These are phyloP conservation scores for Rubia tinctorum DNA, from an alignment of 305 asterid species.

Conservation along the genomic window DNA sequence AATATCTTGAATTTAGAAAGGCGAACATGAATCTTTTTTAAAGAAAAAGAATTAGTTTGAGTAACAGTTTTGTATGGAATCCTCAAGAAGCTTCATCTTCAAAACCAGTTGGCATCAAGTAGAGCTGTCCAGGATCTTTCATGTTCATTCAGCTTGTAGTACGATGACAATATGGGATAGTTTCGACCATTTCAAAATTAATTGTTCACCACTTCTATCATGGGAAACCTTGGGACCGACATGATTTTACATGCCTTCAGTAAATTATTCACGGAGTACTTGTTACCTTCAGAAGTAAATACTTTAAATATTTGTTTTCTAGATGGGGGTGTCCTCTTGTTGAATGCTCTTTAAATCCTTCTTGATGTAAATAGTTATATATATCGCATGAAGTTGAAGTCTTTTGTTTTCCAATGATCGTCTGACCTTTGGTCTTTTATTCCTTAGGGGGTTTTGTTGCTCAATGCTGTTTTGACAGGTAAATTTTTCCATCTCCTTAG, in stretches of 20 bases:
- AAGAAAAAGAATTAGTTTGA: neutral
- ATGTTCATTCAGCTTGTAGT: neutral
- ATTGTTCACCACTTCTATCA: neutral
- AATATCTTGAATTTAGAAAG: neutral
- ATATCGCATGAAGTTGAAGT: neutral
- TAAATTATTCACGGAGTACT: neutral
- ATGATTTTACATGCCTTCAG: neutral
- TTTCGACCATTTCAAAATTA: neutral
- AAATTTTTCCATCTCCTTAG: neutral
- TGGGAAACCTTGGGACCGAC: neutral
- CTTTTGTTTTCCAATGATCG: neutral
- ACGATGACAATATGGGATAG: neutral
- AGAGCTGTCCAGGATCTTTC: neutral
- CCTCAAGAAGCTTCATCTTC: neutral
- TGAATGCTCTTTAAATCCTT: neutral
- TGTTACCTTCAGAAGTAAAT: neutral
- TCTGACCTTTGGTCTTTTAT: conserved; percentile 11
- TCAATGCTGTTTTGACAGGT: conserved; percentile 48
- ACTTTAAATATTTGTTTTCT: neutral
- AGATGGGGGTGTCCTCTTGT: neutral
- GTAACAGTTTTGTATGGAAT: no score
- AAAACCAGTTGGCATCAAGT: neutral
- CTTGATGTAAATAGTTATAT: neutral
- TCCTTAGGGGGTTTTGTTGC: conserved; percentile 40
- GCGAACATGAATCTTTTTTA: neutral